These are phyloP conservation scores for Penicillium robsamsonii DNA, from an alignment of 495 filamentous ascomycete species.

Conservation along the genomic window DNA sequence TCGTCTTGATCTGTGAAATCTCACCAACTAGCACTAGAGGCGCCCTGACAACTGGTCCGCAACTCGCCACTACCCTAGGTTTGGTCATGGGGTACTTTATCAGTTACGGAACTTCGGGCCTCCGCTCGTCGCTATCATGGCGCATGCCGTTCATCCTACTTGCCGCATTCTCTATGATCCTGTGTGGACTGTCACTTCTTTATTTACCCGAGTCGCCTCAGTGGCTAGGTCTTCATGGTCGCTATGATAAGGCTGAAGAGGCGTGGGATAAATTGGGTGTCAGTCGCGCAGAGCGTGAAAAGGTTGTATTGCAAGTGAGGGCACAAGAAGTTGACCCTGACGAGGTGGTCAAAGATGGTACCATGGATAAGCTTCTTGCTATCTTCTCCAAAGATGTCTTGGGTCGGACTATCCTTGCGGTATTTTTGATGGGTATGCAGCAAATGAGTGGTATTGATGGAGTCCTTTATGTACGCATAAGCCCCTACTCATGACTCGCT, in stretches of 20 bases:
- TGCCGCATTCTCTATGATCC: constrained; percentile 38
- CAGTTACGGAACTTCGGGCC: constrained; percentile 56
- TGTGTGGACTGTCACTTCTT: constrained; percentile 36
- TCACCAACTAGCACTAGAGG: constrained; percentile 53
- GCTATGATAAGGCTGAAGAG: constrained; percentile 32
- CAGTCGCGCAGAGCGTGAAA: constrained; percentile 49
- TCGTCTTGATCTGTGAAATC: constrained; percentile 61
- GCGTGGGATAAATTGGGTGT: constrained; percentile 49
- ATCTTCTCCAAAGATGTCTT: constrained; percentile 44
- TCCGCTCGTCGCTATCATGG: constrained; percentile 56
- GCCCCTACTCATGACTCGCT: too few species aligned
- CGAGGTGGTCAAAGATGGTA: background rate
- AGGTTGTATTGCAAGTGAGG: constrained; percentile 27
- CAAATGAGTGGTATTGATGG: constrained; percentile 51
- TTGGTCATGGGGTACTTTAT: constrained; percentile 57
- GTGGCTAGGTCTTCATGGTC: constrained; percentile 46
- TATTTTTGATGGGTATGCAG: constrained; percentile 45
- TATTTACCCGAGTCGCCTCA: constrained; percentile 49
- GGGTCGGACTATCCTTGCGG: constrained; percentile 34
- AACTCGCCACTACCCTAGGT: constrained; percentile 52
- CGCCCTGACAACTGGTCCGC: constrained; percentile 53
- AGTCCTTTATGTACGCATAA: constrained; percentile 47
- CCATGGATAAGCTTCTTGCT: constrained; percentile 21
- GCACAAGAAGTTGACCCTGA: constrained; percentile 2
- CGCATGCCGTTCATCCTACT: constrained; percentile 52